Evolutionary conservation across 805 yeast genomes (phyloP).

Genomic region (Aciculoconidium aculeatum): DNA sequence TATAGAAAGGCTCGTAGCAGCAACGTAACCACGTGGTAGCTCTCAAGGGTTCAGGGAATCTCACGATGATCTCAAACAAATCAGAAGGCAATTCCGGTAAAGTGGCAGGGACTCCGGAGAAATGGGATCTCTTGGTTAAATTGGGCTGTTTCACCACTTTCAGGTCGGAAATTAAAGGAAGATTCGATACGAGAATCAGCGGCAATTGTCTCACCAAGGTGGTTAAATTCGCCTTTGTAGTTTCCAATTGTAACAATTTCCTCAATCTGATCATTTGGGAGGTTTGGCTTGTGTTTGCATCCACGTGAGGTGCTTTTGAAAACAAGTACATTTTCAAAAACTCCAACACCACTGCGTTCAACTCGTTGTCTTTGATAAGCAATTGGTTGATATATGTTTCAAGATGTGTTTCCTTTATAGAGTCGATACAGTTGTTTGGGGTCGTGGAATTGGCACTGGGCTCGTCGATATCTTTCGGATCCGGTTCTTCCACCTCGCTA

Average conservation of each 20-base stretch:
- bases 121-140: slow-evolving; percentile 47
- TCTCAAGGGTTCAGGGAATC: slow-evolving; percentile 76
- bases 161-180: slow-evolving; percentile 26
- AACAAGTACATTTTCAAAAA: slow-evolving; percentile 75
- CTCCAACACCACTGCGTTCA: slow-evolving; percentile 68
- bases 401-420: slow-evolving; percentile 34
- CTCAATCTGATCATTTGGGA: slow-evolving; percentile 33
- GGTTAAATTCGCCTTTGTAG: slow-evolving; percentile 43
- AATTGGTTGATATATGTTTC: slow-evolving; percentile 53
- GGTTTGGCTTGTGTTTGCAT: slow-evolving; percentile 21
- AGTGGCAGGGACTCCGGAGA: slow-evolving; percentile 47
- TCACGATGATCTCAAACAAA: slow-evolving; percentile 54
- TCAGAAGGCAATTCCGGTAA: slow-evolving; percentile 57
- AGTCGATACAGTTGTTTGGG: slow-evolving; percentile 36
- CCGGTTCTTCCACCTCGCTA: slow-evolving; percentile 14
- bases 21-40: slow-evolving; percentile 95
- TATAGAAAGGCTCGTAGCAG: slow-evolving; percentile 65
- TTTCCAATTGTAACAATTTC: slow-evolving; percentile 48
- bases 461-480: slow-evolving; percentile 5
- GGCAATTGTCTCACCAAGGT: slow-evolving; percentile 59
- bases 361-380: slow-evolving; percentile 64
- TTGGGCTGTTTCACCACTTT: slow-evolving; percentile 13
- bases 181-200: slow-evolving; percentile 37
- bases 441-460: slow-evolving; percentile 4
- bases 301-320: slow-evolving; percentile 46